These are phyloP conservation scores for Aspergillus incahuasiensis DNA, from an alignment of 495 filamentous ascomycete genomes.

Conservation along the genomic window DNA sequence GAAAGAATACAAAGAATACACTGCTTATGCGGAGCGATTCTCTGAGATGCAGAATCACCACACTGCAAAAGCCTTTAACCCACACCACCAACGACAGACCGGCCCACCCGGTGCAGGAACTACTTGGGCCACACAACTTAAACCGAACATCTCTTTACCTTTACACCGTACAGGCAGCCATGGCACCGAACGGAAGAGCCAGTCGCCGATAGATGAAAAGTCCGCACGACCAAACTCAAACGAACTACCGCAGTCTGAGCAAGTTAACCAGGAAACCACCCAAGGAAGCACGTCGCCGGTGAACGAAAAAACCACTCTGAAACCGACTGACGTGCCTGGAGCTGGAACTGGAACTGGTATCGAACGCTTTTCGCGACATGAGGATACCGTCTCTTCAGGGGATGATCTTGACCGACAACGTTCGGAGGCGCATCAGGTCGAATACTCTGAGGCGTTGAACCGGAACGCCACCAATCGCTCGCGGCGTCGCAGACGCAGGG, in stretches of 20 bases:
- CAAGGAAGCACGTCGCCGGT: conserved; percentile 27
- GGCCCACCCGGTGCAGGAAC: conserved; percentile 42
- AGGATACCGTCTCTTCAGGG: conserved; percentile 21
- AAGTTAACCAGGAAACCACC: conserved; percentile 25
- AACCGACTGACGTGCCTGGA: conserved; percentile 22
- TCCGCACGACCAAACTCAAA: conserved; percentile 9
- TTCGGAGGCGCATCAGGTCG: conserved; percentile 34
- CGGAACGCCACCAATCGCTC: conserved; percentile 38
- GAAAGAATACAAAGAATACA: conserved; percentile 89
- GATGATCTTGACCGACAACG: conserved; percentile 33
- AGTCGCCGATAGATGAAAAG: conserved; percentile 28
- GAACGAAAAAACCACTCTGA: conserved; percentile 44
- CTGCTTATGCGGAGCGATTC: conserved; percentile 74
- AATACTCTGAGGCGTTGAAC: conserved; percentile 48
- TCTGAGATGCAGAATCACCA: conserved; percentile 60
- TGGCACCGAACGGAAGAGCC: conserved; percentile 18
- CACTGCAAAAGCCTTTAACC: conserved; percentile 30
- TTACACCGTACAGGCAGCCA: conserved; percentile 22
- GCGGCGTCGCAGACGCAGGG: conserved; percentile 59
- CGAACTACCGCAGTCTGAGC: conserved; percentile 23
- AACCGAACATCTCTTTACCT: conserved; percentile 19
- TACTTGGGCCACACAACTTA: conserved; percentile 15
- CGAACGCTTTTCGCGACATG: conserved; percentile 17
- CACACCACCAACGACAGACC: conserved; percentile 31
- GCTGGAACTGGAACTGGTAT: conserved; percentile 15